These are phyloP conservation scores for rapeseed (Brassica napus) DNA, from an alignment of 345 rosid species.

Conservation along the genomic window Da-Ae NC_063442.1:31880001-31880500, in stretches of 20 bases:
- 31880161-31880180: slow-evolving; percentile 15
- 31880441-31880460: slow-evolving; percentile 10
- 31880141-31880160: slow-evolving; percentile 17
- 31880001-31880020: no score
- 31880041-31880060: background rate
- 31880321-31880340: slow-evolving; percentile 5
- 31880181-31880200: slow-evolving; percentile 9
- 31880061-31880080: background rate
- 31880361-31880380: slow-evolving; percentile 27
- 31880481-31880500: slow-evolving; percentile 9
- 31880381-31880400: slow-evolving; percentile 21
- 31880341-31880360: slow-evolving; percentile 32
- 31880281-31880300: slow-evolving; percentile 29
- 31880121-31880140: background rate
- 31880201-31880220: background rate
- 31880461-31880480: slow-evolving; percentile 34
- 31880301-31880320: slow-evolving; percentile 26
- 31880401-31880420: slow-evolving; percentile 29
- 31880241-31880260: slow-evolving; percentile 20
- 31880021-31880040: no score
- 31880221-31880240: background rate
- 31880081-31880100: background rate
- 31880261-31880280: slow-evolving; percentile 21
- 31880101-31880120: background rate
- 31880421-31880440: background rate